Base-by-base conservation (phyloP, 257 asterid species). In the Asclepias syriaca region DNA sequence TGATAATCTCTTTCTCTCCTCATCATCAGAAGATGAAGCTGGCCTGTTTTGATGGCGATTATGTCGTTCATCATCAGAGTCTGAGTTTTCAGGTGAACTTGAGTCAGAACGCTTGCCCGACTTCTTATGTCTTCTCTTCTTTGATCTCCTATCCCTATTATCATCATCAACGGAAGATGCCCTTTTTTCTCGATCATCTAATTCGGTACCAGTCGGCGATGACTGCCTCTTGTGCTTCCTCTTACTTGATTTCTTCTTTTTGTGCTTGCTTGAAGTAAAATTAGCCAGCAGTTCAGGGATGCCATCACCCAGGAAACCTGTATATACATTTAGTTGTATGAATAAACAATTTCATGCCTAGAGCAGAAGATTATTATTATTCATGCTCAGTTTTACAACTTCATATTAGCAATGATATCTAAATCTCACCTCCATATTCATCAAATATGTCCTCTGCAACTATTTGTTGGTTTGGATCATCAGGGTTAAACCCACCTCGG, bases 371-470 rank as follows among this genome's bases (percentile, higher is more conserved):
- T 37, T 46, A 8, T 18, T 46, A 13, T 37, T 37, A 63, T 37
- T 63, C 49, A 49, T 6, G 21, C 32, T 63, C 67, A 69, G 45
- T 24, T 34, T 29, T 29, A 68, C 57, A 53, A 22, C 49, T 56
- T 0, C 34, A 0, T 4, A 37, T 14, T 14, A 19, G 5, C 49
- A 60, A 60, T 45, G 55, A 61, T 13, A 43, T 43, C 48, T 43
- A 43, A 43, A 57, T 7, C 46, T 66, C 61, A 94, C 99, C 99
- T 94, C 99, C 99, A 73, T 94, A 94, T 80, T 94, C 99, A 65
- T 94, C 99, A 74, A 91, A 94, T 71, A 94, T 89, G 84, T 94
- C 97, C 79, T 89, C 99, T 6, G 97, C 97, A 79, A 94, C 99
- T 79, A 94, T 94, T 85, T 94, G 99, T 81, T 94, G 99, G 83